Evolutionary conservation across 768 basidiomycete species (phyloP).

Genomic region (Pholiota conissans): DNA sequence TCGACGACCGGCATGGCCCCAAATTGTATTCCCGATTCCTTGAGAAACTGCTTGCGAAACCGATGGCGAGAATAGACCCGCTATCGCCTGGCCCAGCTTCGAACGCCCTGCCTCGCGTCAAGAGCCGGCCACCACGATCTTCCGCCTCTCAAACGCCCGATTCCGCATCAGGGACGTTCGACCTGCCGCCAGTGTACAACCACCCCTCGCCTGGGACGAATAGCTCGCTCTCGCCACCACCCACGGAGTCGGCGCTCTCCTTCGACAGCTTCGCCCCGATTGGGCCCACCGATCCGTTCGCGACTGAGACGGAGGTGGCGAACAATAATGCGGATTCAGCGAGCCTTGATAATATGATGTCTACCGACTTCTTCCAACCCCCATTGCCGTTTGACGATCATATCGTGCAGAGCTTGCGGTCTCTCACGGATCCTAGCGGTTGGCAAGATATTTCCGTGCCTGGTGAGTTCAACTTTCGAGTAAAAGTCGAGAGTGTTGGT

Average conservation of each 20-base stretch:
- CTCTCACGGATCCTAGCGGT: slow-evolving; percentile 48
- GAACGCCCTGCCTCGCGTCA: slow-evolving; percentile 15
- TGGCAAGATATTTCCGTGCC: slow-evolving; percentile 60
- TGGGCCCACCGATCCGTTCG: slow-evolving; percentile 44
- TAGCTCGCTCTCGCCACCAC: slow-evolving; percentile 47
- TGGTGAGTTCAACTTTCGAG: slow-evolving; percentile 35
- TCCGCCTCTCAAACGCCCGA: slow-evolving; percentile 19
- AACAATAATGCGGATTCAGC: slow-evolving; percentile 12
- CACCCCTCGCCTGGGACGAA: slow-evolving; percentile 41
- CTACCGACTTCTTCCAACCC: slow-evolving; percentile 49
- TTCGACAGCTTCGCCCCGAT: slow-evolving; percentile 49
- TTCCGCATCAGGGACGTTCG: slow-evolving; percentile 16
- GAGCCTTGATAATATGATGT: slow-evolving; percentile 25
- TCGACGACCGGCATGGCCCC: slow-evolving; percentile 82
- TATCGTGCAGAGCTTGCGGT: slow-evolving; percentile 61
- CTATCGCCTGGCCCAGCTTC: slow-evolving; percentile 20
- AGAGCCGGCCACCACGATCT: slow-evolving; percentile 15
- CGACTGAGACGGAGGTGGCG: slow-evolving; percentile 19
- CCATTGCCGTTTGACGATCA: slow-evolving; percentile 59
- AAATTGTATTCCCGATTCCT: slow-evolving; percentile 82
- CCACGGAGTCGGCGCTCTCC: slow-evolving; percentile 42
- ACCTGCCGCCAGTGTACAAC: slow-evolving; percentile 24
- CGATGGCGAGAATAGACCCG: slow-evolving; percentile 40
- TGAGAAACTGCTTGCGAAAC: slow-evolving; percentile 64
- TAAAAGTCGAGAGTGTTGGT: no score